These are phyloP conservation scores for Penicillium hesseltinei DNA, from an alignment of 2,329 filamentous ascomycete genomes.

Conservation along the genomic window DNA sequence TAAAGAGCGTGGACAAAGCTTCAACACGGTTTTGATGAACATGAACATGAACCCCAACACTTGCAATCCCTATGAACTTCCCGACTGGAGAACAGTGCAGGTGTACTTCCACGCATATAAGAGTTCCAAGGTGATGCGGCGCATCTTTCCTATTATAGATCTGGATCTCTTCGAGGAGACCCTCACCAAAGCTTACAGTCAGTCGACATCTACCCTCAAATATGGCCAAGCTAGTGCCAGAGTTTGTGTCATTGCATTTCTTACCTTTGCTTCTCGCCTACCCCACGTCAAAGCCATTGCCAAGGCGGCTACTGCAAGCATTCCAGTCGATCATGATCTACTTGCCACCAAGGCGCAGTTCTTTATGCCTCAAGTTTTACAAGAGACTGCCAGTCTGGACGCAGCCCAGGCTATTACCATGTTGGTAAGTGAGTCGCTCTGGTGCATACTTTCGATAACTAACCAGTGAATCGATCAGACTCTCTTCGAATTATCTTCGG, in stretches of 20 bases:
- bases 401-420: slow-evolving; percentile 50
- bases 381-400: slow-evolving; percentile 44
- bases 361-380: slow-evolving; percentile 45
- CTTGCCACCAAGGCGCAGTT: slow-evolving; percentile 45
- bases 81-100: slow-evolving; percentile 34
- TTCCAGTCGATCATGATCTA: slow-evolving; percentile 41
- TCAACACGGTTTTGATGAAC: slow-evolving; percentile 21
- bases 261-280: slow-evolving; percentile 38
- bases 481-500: slow-evolving; percentile 47
- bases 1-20: slow-evolving; percentile 30
- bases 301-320: background rate
- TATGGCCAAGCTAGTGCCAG: slow-evolving; percentile 38
- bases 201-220: slow-evolving; percentile 13
- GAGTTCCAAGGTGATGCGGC: slow-evolving; percentile 37
- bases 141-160: slow-evolving; percentile 53
- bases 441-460: background rate
- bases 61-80: slow-evolving; percentile 35
- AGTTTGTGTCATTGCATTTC: slow-evolving; percentile 52
- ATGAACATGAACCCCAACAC: slow-evolving; percentile 20
- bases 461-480: slow-evolving; percentile 32
- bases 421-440: slow-evolving; percentile 42
- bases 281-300: slow-evolving; percentile 13
- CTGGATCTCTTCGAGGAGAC: slow-evolving; percentile 48
- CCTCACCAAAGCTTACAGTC: slow-evolving; percentile 47
- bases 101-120: slow-evolving; percentile 34